Base-by-base conservation (phyloP, 345 rosid genomes). In the Gossypium anomalum region DNA sequence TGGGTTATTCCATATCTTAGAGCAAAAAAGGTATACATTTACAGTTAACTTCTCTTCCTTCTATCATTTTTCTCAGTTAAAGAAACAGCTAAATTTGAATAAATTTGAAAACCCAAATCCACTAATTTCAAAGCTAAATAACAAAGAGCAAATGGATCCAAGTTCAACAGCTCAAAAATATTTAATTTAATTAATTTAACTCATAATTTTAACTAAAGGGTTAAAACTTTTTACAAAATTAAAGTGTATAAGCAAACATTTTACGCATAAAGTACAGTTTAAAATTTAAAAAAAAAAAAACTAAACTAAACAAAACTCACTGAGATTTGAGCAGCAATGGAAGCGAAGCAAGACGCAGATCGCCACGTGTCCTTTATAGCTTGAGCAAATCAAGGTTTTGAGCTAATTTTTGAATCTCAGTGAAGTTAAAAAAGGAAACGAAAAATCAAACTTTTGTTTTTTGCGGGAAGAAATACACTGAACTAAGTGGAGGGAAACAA, bases 291-390 rank as follows among this genome's bases (percentile, higher is more conserved):
- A 53, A 53, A 52, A 17, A 45, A 29, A 63, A 52, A 11, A 23
- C 29, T 16, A 70, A 79, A 68, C 47, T 34, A 67, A 51, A 53
- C 71, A 16, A 69, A 76, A 83, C 91, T 86, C 78, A 87, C 97
- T 73, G 79, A 86, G 78, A 85, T 76, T 83, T 80, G 79, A 81
- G 85, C 88, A 55, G 83, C 76, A 78, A 72, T 77, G 76, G 80
- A 85, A 82, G 85, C 65, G 80, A 84, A 70, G 83, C 82, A 70
- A 78, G 60, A 80, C 77, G 81, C 80, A 86, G 97, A 90, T 89
- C 88, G 86, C 76, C 84, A 83, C 84, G 88, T 83, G 87, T 85
- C 86, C 67, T 53, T 59, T 58, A 57, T 25, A 86, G 86, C 80
- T 84, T 79, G 87, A 84, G 86, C 81, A 83, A 89, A 88, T 85